Evolutionary conservation across 306 rosid genomes (phyloP).

Genomic region (Vigna angularis): DNA sequence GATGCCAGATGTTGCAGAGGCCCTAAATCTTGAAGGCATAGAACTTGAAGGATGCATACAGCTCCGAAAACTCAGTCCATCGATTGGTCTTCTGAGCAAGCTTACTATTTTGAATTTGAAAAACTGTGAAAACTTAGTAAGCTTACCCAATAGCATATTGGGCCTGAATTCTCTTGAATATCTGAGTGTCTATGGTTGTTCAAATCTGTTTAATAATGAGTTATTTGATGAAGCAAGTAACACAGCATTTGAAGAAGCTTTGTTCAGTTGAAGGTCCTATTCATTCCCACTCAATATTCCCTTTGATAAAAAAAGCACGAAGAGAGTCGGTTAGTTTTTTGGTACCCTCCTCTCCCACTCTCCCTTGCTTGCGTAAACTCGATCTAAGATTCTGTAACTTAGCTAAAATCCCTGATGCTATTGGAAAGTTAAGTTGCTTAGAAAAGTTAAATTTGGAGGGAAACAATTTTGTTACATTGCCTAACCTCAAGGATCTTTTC

Average conservation of each 20-base stretch:
- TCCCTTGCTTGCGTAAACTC: too few species aligned
- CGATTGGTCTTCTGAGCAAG: neutral
- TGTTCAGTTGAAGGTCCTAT: too few species aligned
- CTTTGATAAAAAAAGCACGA: neutral
- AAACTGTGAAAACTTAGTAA: neutral
- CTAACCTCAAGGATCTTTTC: neutral
- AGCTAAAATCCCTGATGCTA: too few species aligned
- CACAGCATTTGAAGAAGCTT: too few species aligned
- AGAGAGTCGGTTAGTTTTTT: neutral
- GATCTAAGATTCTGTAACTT: too few species aligned
- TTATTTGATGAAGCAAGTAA: too few species aligned
- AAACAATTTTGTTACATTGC: neutral
- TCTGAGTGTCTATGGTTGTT: neutral
- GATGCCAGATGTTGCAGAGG: neutral
- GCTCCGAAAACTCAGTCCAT: neutral
- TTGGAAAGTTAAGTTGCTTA: too few species aligned
- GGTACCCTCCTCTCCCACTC: too few species aligned
- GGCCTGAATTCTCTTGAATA: neutral
- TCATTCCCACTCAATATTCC: too few species aligned
- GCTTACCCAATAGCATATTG: constrained; percentile 2
- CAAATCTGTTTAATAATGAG: neutral
- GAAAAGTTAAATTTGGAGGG: neutral
- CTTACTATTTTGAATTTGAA: neutral
- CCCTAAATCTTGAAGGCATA: neutral
- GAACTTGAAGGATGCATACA: neutral